These are phyloP conservation scores for Bipolaris victoriae DNA, from an alignment of 2,329 filamentous ascomycete genomes.

Conservation along the genomic window DNA sequence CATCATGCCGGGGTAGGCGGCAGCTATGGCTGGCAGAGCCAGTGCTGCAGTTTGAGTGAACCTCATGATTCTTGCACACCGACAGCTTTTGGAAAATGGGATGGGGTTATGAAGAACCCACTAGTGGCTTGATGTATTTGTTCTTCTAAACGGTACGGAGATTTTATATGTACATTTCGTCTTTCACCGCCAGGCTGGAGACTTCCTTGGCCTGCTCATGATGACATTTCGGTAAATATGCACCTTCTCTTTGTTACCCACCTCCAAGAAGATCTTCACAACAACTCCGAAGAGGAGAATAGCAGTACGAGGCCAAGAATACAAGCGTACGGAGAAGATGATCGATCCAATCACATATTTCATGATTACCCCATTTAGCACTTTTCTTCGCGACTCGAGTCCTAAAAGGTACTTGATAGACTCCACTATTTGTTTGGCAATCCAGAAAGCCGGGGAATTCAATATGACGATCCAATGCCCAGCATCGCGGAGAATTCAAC, in stretches of 20 bases:
- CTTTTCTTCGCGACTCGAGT: not conserved
- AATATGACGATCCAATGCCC: not conserved
- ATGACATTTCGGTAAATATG: not conserved
- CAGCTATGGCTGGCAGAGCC: slow-evolving; percentile 21
- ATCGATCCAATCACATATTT: not conserved
- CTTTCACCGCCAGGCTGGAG: not conserved
- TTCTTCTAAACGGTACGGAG: not conserved
- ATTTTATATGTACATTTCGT: slow-evolving; percentile 1
- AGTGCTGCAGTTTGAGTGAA: slow-evolving; percentile 15
- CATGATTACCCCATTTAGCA: not conserved
- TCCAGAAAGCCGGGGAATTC: not conserved
- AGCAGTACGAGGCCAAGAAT: not conserved
- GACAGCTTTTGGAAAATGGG: too few species aligned
- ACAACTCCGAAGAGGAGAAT: not conserved
- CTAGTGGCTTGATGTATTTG: not conserved
- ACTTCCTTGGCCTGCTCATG: not conserved
- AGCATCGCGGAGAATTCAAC: too few species aligned
- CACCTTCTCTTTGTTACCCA: not conserved
- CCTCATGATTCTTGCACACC: slow-evolving; percentile 17
- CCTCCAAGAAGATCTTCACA: slow-evolving; percentile 6
- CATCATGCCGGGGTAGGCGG: slow-evolving; percentile 27
- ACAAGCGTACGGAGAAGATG: not conserved
- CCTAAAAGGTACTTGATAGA: not conserved
- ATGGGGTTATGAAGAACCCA: not conserved
- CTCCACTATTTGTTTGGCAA: not conserved